phyloP scores from a whole-genome alignment of 140 eudicot genomes.

The Cichorium intybus region DNA sequence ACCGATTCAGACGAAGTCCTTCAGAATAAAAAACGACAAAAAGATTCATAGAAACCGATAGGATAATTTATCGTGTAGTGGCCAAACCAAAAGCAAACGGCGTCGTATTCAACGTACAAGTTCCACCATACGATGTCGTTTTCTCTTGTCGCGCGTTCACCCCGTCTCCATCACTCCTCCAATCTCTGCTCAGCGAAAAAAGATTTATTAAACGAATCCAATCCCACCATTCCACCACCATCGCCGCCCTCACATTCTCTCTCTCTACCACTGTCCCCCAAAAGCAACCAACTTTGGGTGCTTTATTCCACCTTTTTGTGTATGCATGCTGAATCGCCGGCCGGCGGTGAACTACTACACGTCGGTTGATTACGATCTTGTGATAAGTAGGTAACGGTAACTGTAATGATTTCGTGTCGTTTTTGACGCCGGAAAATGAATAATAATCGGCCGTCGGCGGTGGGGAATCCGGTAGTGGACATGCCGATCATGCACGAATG shows the following conservation, averaged over 20 bases:
- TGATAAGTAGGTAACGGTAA: not conserved
- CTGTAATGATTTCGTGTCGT: conserved; percentile 15
- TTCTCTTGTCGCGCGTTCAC: conserved; percentile 10
- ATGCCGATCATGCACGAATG: conserved; percentile 87
- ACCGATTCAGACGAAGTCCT: conserved; percentile 25
- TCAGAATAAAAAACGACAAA: conserved; percentile 15
- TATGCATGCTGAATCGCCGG: conserved; percentile 18
- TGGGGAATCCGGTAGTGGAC: conserved; percentile 51
- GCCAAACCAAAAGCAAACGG: conserved; percentile 23
- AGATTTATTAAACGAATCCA: conserved; percentile 5
- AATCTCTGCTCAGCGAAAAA: conserved; percentile 22
- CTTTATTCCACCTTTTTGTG: not conserved
- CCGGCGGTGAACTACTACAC: not conserved
- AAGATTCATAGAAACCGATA: conserved; percentile 35
- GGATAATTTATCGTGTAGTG: conserved; percentile 10
- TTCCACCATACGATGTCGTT: conserved; percentile 30
- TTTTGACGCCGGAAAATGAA: conserved; percentile 21
- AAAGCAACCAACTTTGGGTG: conserved; percentile 12
- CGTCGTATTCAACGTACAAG: conserved; percentile 26
- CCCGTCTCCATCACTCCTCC: conserved; percentile 39
- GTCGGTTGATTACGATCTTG: not conserved
- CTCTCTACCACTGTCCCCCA: not conserved
- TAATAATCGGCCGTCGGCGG: conserved; percentile 47
- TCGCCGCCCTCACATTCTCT: conserved; percentile 8
- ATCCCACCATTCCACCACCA: conserved; percentile 7